Base-by-base conservation (phyloP, 805 yeast genomes). In the Schwanniomyces polymorphus region DNA sequence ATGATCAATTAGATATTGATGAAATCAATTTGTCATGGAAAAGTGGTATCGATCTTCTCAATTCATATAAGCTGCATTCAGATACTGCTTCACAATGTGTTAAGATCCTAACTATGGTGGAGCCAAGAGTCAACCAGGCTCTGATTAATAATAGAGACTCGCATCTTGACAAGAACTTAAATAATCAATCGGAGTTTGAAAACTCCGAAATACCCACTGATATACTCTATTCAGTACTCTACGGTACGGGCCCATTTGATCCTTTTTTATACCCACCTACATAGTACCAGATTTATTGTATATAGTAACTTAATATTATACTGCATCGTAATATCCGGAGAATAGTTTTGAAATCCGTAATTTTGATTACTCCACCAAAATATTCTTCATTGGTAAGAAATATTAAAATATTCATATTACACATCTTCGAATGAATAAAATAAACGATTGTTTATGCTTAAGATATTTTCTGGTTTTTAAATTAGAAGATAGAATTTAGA, bases 201-300 rank as follows among this genome's bases (percentile, higher is more conserved):
- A 28, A 28, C 33, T 28, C 33, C 33, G 33, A 6, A 3, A 28
- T 28, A 6, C 51, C 53, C 2, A 41, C 48, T 1, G 53, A 50
- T 45, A 45, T 50, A 9, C 42, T 50, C n/a, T 50, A 50, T 38
- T 48, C 51, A 2, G 42, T 50, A 31, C 42, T 50, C 26, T 50
- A 50, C 27, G 53, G 47, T 44, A 47, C 53, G 4, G 53, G 53
- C 4, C 53, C 53, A 5, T 50, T 50, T 47, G 53, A 51, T 16
- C 33, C 33, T 6, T 28, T 28, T 28, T 12, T 28, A 28, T 28
- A 28, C 14, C 33, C 33, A 4, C 33, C 33, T 6, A 28, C 7
- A 12, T 28, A 12, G 33, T 7, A 14, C 12, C 33, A 12, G 7
- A 3, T 3, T 8, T 28, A 28, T 28, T 28, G 33, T 28, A 11